Base-by-base conservation (phyloP, 768 basidiomycete species). In the Austroboletus festivus region DNA sequence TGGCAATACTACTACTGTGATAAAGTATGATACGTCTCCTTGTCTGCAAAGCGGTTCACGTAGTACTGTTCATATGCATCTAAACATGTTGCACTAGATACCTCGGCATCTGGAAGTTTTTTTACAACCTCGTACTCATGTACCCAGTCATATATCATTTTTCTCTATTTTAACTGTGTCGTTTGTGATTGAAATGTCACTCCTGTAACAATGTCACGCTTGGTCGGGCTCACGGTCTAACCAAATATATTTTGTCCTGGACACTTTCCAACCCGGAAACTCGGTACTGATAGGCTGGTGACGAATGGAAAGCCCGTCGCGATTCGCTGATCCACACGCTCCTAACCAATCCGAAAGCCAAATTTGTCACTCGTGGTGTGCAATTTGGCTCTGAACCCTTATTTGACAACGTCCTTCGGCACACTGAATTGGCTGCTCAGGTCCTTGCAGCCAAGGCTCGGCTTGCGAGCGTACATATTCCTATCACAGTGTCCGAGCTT, bases 311-410 rank as follows among this genome's bases (percentile, higher is more conserved):
- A 47, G 64, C 69, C 3, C 77, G 82, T 22, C 75, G 82, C 10
- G 73, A 83, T 53, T 63, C 64, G 3, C 73, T 85, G 40, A 65
- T 85, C 34, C 65, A 60, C 19, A 70, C 72, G 1, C 73, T 86
- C 22, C 79, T 77, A 46, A 76, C 77, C 2, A 85, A 85, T 47
- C 72, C 76, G 2, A 82, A 77, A 52, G 83, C 81, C 15, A 78
- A 79, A 52, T 86, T 79, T 46, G 76, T 86, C 21, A 84, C 82
- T 1, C 78, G 83, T 18, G 80, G 69, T 1, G 65, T 86, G 4
- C 85, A 87, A 51, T 86, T 86, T 54, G 85, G 85, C 26, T 83
- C 83, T 0, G 85, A 86, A 56, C 85, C 85, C 1, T 68, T 86
- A 19, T 87, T 64, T 50, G 85, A 86, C 57, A 47, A 63, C 33